phyloP scores from a whole-genome alignment of 139 green algal genomes.

The Auxenochlorella pyrenoidosa region DNA sequence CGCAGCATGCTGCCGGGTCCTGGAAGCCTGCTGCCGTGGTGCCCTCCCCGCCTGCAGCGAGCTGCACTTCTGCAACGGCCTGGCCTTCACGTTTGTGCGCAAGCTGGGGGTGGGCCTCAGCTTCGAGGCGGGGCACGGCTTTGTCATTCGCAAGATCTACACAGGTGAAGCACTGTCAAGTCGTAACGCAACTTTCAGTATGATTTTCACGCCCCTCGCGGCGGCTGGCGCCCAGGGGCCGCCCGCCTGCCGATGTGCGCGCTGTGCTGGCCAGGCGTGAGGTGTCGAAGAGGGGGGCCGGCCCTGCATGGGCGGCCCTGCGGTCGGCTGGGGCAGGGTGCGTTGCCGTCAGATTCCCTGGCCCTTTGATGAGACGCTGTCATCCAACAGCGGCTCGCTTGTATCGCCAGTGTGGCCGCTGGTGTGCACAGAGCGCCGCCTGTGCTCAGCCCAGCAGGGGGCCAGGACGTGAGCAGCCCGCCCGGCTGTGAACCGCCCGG shows the following conservation, averaged over 20 bases:
- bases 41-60: neutral
- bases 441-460: no score
- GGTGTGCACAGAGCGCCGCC: neutral
- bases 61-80: conserved; percentile 39
- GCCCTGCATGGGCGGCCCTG: neutral
- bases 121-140: conserved; percentile 37
- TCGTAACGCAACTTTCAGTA: no score
- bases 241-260: no score
- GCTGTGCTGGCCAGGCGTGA: no score
- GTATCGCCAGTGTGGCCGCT: neutral
- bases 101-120: conserved; percentile 32
- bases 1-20: no score
- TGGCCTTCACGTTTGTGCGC: conserved; percentile 42
- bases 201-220: no score
- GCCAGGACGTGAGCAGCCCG: no score
- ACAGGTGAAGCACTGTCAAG: neutral
- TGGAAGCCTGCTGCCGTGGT: neutral
- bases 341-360: neutral
- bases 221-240: no score
- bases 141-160: conserved; percentile 42
- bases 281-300: no score
- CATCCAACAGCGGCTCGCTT: no score
- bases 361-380: no score
- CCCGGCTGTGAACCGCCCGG: no score
- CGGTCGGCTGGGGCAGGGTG: neutral